A percentile compares a stretch with the other conserved stretches of the same genome.
Evolutionary conservation across 768 basidiomycete genomes (phyloP).

Genomic region (Vararia minispora): DNA sequence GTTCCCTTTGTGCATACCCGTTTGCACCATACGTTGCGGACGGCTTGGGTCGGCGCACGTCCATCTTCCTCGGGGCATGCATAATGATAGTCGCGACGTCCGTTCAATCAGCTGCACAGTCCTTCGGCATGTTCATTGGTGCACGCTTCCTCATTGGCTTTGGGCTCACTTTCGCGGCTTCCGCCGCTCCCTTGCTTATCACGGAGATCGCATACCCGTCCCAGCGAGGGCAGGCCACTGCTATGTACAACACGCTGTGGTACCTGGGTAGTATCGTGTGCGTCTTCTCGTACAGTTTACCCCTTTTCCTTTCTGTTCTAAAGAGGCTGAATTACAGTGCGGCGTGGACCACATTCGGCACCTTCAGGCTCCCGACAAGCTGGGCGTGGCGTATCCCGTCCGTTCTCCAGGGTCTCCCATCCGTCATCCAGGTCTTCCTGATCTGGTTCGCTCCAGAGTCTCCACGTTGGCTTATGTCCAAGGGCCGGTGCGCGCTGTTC

Average conservation of each 20-base stretch:
- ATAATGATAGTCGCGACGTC: constrained; percentile 63
- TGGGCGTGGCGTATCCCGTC: constrained; percentile 36
- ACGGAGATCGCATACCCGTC: constrained; percentile 29
- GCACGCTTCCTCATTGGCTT: too few relatives aligned
- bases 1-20: constrained; percentile 54
- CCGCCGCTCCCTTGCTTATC: constrained; percentile 27
- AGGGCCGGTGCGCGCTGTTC: constrained; percentile 20
- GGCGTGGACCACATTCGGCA: constrained; percentile 31
- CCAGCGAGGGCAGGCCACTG: constrained; percentile 28
- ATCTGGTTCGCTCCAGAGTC: constrained; percentile 32
- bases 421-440: constrained; percentile 22
- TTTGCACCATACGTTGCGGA: constrained; percentile 66
- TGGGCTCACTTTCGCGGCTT: constrained; percentile 20
- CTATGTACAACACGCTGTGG: constrained; percentile 24
- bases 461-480: constrained; percentile 27
- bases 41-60: constrained; percentile 52
- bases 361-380: constrained; percentile 26
- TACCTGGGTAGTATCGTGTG: too few relatives aligned
- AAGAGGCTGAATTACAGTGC: too few relatives aligned
- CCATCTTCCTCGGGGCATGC: constrained; percentile 57
- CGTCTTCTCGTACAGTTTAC: too few relatives aligned
- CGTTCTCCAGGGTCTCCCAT: constrained; percentile 25
- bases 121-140: constrained; percentile 70
- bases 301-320: not conserved
- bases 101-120: constrained; percentile 61